Evolutionary conservation across 2,329 filamentous ascomycete species (phyloP).

Genomic region (Didymosphaeria variabile): DNA sequence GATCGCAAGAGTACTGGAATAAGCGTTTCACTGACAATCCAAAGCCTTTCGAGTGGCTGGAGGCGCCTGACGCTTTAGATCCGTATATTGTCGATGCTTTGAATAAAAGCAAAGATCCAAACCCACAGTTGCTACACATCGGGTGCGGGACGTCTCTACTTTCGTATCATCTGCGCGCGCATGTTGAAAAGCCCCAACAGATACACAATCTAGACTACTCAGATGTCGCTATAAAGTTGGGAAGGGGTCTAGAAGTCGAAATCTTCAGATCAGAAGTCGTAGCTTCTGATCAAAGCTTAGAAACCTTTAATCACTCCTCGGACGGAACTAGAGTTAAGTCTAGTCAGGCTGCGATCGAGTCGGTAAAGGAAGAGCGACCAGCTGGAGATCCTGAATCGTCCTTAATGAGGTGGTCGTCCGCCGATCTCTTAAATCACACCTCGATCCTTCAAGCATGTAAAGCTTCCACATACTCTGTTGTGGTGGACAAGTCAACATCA

Average conservation of each 20-base stretch:
- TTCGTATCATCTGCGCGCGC: conserved; percentile 46
- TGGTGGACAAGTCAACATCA: conserved; percentile 52
- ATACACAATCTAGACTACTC: conserved; percentile 53
- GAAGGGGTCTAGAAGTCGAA: conserved; percentile 40
- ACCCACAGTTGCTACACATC: conserved; percentile 47
- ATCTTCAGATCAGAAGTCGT: conserved; percentile 19
- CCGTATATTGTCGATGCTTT: conserved; percentile 37
- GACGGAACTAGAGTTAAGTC: background rate
- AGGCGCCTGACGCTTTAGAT: conserved; percentile 42
- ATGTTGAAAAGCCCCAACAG: conserved; percentile 40
- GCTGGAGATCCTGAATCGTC: background rate
- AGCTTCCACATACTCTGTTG: conserved; percentile 38
- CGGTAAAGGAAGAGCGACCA: background rate
- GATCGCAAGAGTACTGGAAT: conserved; percentile 49
- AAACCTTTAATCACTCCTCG: background rate
- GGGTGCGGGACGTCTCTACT: conserved; percentile 51
- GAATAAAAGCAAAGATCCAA: conserved; percentile 14
- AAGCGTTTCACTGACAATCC: conserved; percentile 46
- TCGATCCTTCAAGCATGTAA: conserved; percentile 38
- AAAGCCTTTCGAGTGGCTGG: conserved; percentile 51
- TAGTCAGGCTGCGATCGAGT: background rate
- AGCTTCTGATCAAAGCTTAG: background rate
- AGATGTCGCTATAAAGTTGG: conserved; percentile 44
- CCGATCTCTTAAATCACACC: conserved; percentile 46
- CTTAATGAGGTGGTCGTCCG: conserved; percentile 46